Percentiles rank a stretch among this genome's conserved stretches.
Evolutionary conservation across 1,284 basidiomycete species (phyloP).

Genomic region (Ceratobasidium sp.): DNA sequence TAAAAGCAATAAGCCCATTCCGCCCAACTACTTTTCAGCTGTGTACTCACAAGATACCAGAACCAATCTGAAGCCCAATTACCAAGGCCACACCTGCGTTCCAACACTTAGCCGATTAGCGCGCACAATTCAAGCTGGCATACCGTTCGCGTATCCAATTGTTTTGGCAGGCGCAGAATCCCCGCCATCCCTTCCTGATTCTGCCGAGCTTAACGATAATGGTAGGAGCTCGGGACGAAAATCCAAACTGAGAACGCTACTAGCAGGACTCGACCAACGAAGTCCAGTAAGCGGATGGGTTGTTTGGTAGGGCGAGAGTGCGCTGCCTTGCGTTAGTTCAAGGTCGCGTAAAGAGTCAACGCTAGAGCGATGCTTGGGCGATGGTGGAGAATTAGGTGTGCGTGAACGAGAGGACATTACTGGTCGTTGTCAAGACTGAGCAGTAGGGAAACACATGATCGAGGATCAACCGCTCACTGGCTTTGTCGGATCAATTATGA

Average conservation of each 20-base stretch:
- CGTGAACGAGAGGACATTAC: conserved; percentile 41
- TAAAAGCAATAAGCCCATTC: conserved; percentile 51
- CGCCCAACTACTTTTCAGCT: background rate
- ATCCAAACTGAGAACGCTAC: conserved; percentile 68
- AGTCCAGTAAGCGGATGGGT: conserved; percentile 33
- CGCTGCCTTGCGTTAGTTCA: conserved; percentile 71
- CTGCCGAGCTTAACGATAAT: conserved; percentile 76
- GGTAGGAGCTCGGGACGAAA: conserved; percentile 82
- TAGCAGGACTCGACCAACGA: conserved; percentile 55
- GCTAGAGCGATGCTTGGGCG: conserved; percentile 61
- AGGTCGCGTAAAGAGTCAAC: conserved; percentile 78
- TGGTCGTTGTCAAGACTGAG: conserved; percentile 31
- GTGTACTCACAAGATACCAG: conserved; percentile 83
- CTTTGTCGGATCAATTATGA: conserved; percentile 2
- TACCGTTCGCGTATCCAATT: conserved; percentile 81
- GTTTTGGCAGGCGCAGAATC: conserved; percentile 70
- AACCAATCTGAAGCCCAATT: conserved; percentile 88
- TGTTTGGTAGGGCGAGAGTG: conserved; percentile 47
- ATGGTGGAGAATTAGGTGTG: conserved; percentile 53
- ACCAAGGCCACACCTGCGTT: conserved; percentile 80
- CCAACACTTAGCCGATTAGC: conserved; percentile 8
- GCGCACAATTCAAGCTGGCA: conserved; percentile 48
- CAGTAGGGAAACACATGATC: conserved; percentile 1
- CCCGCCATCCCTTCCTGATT: conserved; percentile 62
- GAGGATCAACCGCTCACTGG: conserved; percentile 6